These are phyloP conservation scores for Syzygium malaccense DNA, from an alignment of 441 rosid species.

Conservation along the genomic window DNA sequence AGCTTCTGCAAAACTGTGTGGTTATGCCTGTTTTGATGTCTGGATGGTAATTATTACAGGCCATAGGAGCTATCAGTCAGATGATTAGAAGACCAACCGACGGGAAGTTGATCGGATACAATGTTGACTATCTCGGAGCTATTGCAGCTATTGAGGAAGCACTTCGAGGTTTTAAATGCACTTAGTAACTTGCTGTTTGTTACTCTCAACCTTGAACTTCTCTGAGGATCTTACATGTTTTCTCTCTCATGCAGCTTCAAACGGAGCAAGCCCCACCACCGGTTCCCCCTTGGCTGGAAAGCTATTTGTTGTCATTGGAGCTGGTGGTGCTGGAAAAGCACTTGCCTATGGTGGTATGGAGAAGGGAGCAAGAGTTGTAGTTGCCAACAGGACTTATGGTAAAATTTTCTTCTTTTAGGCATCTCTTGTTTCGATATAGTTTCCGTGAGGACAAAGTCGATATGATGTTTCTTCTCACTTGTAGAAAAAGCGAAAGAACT, in stretches of 20 bases:
- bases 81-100: slow-evolving; percentile 12
- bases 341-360: slow-evolving; percentile 16
- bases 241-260: neutral
- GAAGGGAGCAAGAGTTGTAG: slow-evolving; percentile 18
- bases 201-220: neutral
- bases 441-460: neutral
- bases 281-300: slow-evolving; percentile 15
- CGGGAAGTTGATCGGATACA: slow-evolving; percentile 13
- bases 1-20: neutral
- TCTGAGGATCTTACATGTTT: neutral
- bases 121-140: slow-evolving; percentile 18
- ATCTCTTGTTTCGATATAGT: neutral
- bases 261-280: neutral
- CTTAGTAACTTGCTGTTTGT: neutral
- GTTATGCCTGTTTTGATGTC: neutral
- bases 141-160: slow-evolving; percentile 18
- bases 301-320: slow-evolving; percentile 16
- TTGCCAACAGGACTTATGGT: slow-evolving; percentile 16
- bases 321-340: slow-evolving; percentile 21
- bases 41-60: neutral
- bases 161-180: slow-evolving; percentile 9
- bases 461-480: neutral
- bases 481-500: slow-evolving; percentile 25
- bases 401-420: neutral
- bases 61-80: slow-evolving; percentile 16